Base-by-base conservation (phyloP, 129 eudicot genomes). In the Pulicaria dysenterica region DNA sequence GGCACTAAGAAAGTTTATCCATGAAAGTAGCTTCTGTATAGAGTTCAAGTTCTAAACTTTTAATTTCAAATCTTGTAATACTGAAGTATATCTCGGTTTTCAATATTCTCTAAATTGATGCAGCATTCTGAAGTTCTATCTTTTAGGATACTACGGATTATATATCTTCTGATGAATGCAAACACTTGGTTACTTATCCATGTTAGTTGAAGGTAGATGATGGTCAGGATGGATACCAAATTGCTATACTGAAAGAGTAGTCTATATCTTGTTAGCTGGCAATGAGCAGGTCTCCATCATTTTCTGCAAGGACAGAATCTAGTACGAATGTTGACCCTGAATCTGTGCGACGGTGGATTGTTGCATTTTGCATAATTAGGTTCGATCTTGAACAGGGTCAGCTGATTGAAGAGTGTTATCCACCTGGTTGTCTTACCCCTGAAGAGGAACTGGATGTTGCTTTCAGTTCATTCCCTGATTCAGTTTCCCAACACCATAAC, bases 341-440 rank as follows among this genome's bases (percentile, higher is more conserved):
- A 70, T 77, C 89, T 53, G 77, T 94, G 55, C 91, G 77, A 53
- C 83, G 79, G 24, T 94, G 99, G 97, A 83, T 88, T 60, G 96
- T 86, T 67, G 97, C 96, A 38, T 90, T 94, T 61, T 94, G 99
- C 72, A 83, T 88, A 55, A 90, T 90, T 74, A 84, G 97, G 81
- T 94, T 94, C 45, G 99, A 94, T 72, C 99, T 94, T 45, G 99
- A 94, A 72, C 89, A 75, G 55, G 98, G 99, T 39, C 99, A 94
- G 77, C 89, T 94, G 36, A 88, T 94, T 12, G 99, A 94, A 79
- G 96, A 94, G 58, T 94, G 97, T 81, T 94, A 80, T 71, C 99
- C 99, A 24, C 86, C 99, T 73, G 85, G 78, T 39, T 90, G 88
- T 86, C 92, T 94, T 72, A 88, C 87, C 17, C 89, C 85, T 48